Base-by-base conservation (phyloP, 371 early-diverging fungal species). In the Mortierella sp. region DNA sequence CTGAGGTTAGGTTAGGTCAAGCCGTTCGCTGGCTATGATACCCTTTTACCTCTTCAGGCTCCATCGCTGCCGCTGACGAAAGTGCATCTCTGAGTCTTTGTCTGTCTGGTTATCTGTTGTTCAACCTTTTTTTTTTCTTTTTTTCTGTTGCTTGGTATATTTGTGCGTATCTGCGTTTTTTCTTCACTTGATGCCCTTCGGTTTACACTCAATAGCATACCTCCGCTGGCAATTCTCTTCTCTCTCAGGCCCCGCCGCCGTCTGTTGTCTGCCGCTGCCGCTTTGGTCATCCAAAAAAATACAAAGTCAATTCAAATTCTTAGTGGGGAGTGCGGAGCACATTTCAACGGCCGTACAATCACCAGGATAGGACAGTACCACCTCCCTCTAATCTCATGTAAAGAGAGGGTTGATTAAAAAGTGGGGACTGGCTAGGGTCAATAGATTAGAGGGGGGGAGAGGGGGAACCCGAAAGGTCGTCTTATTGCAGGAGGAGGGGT, bases 251-350 rank as follows among this genome's bases (percentile, higher is more conserved):
- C 63, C 63, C 63, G 38, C 63, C 29, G 60, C 60, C 51, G 21
- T 21, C 21, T 51, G 51, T 51, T 16, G 56, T 27, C 56, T 56
- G 56, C 56, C 68, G 68, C 68, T 68, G 68, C 68, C 68, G 68
- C 68, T 68, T 71, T 44, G 71, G 48, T 43, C 71, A 43, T 43
- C 71, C 35, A 35, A 43, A 71, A 27, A 70, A 44, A 70, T 43
- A 70, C 38, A 70, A 70, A 43, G 70, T 21, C 38, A 70, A 38
- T 27, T 43, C 44, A 70, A 43, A 38, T n/a, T 43, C n/a, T 43
- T 38, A 46, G 24, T 71, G 48, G 71, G 18, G 38, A 38, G 24
- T 68, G 68, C 68, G 68, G 68, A 41, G 68, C 41, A 68, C 8
- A 38, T 24, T 68, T 68, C 41, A 68, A 68, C 10, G 8, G 21